Evolutionary conservation across 1,284 basidiomycete genomes (phyloP).

Genomic region (Microbotryum intermedium): DNA sequence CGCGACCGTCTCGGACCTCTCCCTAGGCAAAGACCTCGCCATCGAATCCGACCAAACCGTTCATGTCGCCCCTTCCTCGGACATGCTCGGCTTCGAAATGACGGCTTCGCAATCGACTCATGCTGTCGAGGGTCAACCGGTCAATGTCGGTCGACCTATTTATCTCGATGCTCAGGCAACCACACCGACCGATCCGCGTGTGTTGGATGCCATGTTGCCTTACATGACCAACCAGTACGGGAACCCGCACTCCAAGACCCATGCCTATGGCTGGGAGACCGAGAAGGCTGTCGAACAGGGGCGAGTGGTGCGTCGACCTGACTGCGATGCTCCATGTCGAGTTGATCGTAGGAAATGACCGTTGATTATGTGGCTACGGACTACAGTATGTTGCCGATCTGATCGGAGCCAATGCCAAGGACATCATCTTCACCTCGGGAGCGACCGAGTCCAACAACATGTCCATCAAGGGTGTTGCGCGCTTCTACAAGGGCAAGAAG

Average conservation of each 20-base stretch:
- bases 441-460: constrained; percentile 99
- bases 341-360: neutral
- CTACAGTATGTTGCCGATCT: constrained; percentile 74
- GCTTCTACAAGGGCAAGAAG: constrained; percentile 77
- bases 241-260: constrained; percentile 95
- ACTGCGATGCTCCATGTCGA: neutral
- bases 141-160: constrained; percentile 55
- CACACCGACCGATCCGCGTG: constrained; percentile 93
- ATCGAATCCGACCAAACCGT: constrained; percentile 7
- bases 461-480: constrained; percentile 93
- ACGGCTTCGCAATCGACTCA: neutral
- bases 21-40: constrained; percentile 8
- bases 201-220: constrained; percentile 94
- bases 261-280: constrained; percentile 99
- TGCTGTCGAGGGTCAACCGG: neutral
- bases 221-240: constrained; percentile 94
- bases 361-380: neutral
- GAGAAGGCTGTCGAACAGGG: constrained; percentile 89
- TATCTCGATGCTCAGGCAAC: constrained; percentile 95
- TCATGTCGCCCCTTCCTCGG: constrained; percentile 10
- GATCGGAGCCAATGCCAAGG: constrained; percentile 89
- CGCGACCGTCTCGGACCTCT: constrained; percentile 19
- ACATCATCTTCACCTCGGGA: constrained; percentile 95
- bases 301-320: constrained; percentile 52
- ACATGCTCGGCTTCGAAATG: constrained; percentile 28